Evolutionary conservation across 2,329 filamentous ascomycete species (phyloP).

Genomic region (Trichoderma arundinaceum): DNA sequence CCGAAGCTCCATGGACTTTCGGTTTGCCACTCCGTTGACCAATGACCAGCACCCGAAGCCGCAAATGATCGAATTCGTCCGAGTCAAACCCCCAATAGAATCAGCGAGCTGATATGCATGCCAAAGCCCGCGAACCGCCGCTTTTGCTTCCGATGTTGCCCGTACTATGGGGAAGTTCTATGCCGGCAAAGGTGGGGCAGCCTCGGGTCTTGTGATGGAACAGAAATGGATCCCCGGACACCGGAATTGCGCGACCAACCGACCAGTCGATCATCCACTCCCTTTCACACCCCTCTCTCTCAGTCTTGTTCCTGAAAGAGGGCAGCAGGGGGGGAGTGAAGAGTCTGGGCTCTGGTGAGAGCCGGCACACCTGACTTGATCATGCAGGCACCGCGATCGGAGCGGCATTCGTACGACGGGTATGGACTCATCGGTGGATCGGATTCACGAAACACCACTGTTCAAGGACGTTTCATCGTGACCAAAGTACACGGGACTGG

Average conservation of each 20-base stretch:
- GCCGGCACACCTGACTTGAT: conserved; percentile 25
- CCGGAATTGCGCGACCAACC: background rate
- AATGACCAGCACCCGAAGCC: background rate
- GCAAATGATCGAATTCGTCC: conserved; percentile 16
- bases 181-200: conserved; percentile 17
- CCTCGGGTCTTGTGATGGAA: conserved; percentile 26
- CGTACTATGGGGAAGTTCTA: conserved; percentile 5
- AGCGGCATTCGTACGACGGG: background rate
- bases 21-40: conserved; percentile 12
- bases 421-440: conserved; percentile 12
- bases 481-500: conserved; percentile 15
- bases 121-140: background rate
- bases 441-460: conserved; percentile 10
- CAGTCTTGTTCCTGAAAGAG: conserved; percentile 16
- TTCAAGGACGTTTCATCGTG: background rate
- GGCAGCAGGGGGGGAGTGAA: background rate
- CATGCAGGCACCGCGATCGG: conserved; percentile 30
- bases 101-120: background rate
- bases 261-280: conserved; percentile 18
- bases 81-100: conserved; percentile 1
- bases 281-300: background rate
- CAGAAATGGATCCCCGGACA: conserved; percentile 10
- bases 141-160: conserved; percentile 19
- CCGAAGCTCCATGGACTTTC: conserved; percentile 23
- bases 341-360: background rate